phyloP scores from a whole-genome alignment of 1,139 yeast genomes.

The Magnusiomyces paraingens region DNA sequence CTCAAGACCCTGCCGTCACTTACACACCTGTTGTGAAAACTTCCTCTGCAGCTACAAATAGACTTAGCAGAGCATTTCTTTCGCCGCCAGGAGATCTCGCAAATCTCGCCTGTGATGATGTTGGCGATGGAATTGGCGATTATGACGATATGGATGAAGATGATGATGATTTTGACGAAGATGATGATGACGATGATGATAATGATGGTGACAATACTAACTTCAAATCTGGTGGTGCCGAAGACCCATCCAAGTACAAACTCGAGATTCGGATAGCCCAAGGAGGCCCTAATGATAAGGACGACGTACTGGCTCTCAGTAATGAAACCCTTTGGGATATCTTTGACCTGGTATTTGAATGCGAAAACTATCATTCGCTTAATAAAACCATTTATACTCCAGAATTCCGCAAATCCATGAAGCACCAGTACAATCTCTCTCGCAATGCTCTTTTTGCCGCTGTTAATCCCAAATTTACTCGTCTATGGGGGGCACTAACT shows the following conservation, averaged over 20 bases:
- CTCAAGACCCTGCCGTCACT: neutral
- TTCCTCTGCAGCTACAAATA: too few relatives aligned
- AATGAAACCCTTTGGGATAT: slow-evolving; percentile 7
- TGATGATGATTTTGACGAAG: neutral
- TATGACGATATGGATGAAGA: neutral
- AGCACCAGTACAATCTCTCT: slow-evolving; percentile 3
- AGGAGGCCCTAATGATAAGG: neutral
- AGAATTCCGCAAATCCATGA: slow-evolving; percentile 1
- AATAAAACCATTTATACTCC: neutral
- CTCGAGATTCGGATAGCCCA: slow-evolving; percentile 1
- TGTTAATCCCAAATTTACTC: neutral
- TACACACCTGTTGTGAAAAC: neutral
- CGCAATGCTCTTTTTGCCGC: neutral
- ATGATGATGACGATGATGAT: slow-evolving; percentile 5
- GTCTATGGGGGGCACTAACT: neutral
- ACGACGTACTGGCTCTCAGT: slow-evolving; percentile 1
- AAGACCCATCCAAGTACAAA: slow-evolving; percentile 1
- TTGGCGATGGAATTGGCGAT: neutral
- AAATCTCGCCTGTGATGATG: neutral
- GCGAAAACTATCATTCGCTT: slow-evolving; percentile 2
- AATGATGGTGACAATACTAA: neutral
- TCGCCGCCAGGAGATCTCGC: neutral
- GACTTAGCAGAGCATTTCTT: slow-evolving; percentile 1
- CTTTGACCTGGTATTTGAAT: slow-evolving; percentile 7
- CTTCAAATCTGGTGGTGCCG: neutral